Evolutionary conservation across 768 basidiomycete genomes (phyloP), one percentile per base, ranked within the genome.

Genomic region (Tylopilus cervinicoccineus): DNA sequence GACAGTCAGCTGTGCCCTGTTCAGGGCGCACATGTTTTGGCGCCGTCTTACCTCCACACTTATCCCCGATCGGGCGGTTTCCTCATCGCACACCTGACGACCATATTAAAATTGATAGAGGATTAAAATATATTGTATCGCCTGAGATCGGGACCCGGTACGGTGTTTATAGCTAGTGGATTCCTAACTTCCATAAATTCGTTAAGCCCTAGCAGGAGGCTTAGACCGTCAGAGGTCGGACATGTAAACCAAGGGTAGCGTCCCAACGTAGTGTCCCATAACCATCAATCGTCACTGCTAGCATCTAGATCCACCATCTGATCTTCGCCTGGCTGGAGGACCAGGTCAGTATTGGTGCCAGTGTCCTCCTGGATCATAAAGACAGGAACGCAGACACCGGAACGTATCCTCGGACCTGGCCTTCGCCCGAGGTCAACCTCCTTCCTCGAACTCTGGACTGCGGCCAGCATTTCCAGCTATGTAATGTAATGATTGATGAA

Each of bases 51-150:
- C 87, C 48, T 71, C 71, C 8, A 90, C 86, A 31, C 29, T 31
- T 90, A 63, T 91, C 91, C n/a, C 89, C 89, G 47, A 92, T 83
- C 23, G 89, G 70, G 39, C 80, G 76, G 54, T 91, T 90, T 60
- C 65, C 86, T 89, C 2, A 60, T 75, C 4, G 84, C 11, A 86
- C 65, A 3, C 62, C 62, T 6, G 63, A 54, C 5, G 88, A 87
- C 86, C 87, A 92, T 16, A 62, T n/a, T 47, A 55, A 88, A 85
- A 8, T 29, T 37, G 32, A 17, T 39, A 6, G 19, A 38, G 43
- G n/a, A 11, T 22, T n/a, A n/a, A 31, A 31, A 14, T 13, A 4
- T 31, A 9, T 31, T 9, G 29, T 31, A 14, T 13, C 13, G 29
- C 3, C 6, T 13, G 14, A 13, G 29, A n/a, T 31, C 12, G 29